Conservation (phyloP, 1,139 yeast species). For the Torulaspora globosa region DNA sequence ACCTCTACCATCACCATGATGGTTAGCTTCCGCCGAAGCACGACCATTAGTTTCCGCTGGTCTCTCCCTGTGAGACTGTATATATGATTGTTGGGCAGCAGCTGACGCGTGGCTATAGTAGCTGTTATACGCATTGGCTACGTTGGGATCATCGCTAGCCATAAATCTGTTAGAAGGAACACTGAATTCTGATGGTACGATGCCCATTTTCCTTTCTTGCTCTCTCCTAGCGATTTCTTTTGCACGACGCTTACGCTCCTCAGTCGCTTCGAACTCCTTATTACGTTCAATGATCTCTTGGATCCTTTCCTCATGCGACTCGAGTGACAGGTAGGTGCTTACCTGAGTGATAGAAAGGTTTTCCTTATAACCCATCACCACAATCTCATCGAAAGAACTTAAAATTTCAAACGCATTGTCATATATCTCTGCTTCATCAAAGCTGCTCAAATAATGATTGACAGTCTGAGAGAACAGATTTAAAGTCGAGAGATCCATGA, state of each 20-base stretch:
- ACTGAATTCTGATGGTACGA: slow-evolving; percentile 19
- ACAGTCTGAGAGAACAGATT: slow-evolving; percentile 81
- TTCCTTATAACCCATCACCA: slow-evolving; percentile 80
- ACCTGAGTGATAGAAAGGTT: slow-evolving; percentile 79
- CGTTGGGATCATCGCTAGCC: slow-evolving; percentile 33
- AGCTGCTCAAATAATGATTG: slow-evolving; percentile 63
- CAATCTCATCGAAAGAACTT: slow-evolving; percentile 91
- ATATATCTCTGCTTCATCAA: slow-evolving; percentile 81
- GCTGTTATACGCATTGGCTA: slow-evolving; percentile 36
- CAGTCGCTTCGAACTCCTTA: slow-evolving; percentile 95
- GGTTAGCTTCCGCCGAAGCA: slow-evolving; percentile 4
- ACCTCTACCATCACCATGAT: slow-evolving; percentile 12
- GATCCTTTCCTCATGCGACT: slow-evolving; percentile 95
- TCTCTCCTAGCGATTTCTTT: slow-evolving; percentile 90
- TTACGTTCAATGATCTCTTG: slow-evolving; percentile 97
- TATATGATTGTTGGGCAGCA: slow-evolving; percentile 39
- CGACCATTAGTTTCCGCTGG: slow-evolving; percentile 8
- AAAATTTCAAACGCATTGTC: slow-evolving; percentile 84
- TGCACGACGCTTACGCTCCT: slow-evolving; percentile 94
- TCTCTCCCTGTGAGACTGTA: slow-evolving; percentile 28
- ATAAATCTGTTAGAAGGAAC: slow-evolving; percentile 24
- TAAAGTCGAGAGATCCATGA: slow-evolving; percentile 91
- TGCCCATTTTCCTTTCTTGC: slow-evolving; percentile 54
- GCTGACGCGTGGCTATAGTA: slow-evolving; percentile 39
- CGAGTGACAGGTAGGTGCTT: slow-evolving; percentile 91